Evolutionary conservation across 208 protist species (phyloP).

Genomic region (Naegleria lovaniensis): DNA sequence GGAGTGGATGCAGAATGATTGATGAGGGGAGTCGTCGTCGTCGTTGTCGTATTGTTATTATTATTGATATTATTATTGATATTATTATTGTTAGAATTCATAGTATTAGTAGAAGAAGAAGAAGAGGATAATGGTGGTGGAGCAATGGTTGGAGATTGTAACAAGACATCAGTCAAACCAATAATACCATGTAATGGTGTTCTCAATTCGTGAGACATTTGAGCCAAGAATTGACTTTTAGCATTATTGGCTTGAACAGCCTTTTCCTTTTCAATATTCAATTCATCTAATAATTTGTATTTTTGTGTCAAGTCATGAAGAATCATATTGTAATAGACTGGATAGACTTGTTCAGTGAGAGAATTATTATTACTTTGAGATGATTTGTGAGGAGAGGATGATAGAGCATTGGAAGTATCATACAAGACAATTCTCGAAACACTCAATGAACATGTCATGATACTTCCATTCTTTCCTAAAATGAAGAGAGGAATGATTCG

Average conservation of each 20-base stretch:
- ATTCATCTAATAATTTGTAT: background rate
- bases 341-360: background rate
- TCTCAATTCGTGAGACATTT: conserved; percentile 53
- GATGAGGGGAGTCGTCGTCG: too few species aligned
- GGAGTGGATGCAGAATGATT: too few species aligned
- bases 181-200: conserved; percentile 54
- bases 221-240: conserved; percentile 45
- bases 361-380: too few species aligned
- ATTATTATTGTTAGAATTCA: background rate
- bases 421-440: background rate
- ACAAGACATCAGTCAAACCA: conserved; percentile 31
- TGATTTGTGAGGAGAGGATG: too few species aligned
- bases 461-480: background rate
- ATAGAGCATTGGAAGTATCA: background rate
- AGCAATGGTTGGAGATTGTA: background rate
- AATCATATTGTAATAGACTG: background rate
- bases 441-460: background rate
- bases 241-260: conserved; percentile 33
- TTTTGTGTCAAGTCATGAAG: background rate
- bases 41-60: too few species aligned
- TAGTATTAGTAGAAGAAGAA: too few species aligned
- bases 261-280: background rate
- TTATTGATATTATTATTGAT: background rate
- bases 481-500: background rate
- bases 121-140: too few species aligned